Evolutionary conservation across 1,284 basidiomycete species (phyloP).

Genomic region (Erythrobasidium hasegawianum): DNA sequence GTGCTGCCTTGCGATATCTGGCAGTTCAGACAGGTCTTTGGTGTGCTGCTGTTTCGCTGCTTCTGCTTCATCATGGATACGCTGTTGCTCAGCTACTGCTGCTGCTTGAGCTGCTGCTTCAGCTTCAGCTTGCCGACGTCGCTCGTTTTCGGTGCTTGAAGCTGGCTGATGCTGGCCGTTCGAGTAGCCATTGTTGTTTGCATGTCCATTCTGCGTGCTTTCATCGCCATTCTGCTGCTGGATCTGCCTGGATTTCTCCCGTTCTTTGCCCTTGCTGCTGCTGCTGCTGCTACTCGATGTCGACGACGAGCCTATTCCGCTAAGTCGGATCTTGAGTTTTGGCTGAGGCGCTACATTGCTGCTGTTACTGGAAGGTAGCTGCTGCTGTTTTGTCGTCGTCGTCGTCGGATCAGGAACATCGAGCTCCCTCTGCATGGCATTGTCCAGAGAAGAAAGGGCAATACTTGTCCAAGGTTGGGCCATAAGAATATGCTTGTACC

Average conservation of each 20-base stretch:
- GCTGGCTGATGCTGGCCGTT: background rate
- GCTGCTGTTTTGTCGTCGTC: background rate
- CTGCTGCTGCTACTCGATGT: background rate
- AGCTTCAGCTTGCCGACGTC: background rate
- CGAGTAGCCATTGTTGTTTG: background rate
- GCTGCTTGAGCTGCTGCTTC: background rate
- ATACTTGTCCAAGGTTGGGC: too few species aligned
- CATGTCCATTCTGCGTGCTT: background rate
- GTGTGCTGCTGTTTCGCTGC: slow-evolving; percentile 55
- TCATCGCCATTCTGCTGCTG: background rate
- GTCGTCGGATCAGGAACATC: background rate
- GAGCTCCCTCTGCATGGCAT: slow-evolving; percentile 7
- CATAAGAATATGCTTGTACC: background rate
- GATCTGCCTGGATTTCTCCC: slow-evolving; percentile 1
- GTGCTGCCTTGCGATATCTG: slow-evolving; percentile 54
- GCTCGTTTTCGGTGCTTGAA: slow-evolving; percentile 1
- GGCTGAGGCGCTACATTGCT: background rate
- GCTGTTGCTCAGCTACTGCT: too few species aligned
- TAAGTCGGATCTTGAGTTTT: slow-evolving; percentile 27
- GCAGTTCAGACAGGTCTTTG: slow-evolving; percentile 68
- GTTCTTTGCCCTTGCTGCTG: slow-evolving; percentile 6
- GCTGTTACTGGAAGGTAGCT: background rate
- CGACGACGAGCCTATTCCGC: background rate
- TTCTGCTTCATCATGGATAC: slow-evolving; percentile 1
- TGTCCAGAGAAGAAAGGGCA: background rate